phyloP scores from a whole-genome alignment of 177 flowering plant species.

The Telopea speciosissima region DNA sequence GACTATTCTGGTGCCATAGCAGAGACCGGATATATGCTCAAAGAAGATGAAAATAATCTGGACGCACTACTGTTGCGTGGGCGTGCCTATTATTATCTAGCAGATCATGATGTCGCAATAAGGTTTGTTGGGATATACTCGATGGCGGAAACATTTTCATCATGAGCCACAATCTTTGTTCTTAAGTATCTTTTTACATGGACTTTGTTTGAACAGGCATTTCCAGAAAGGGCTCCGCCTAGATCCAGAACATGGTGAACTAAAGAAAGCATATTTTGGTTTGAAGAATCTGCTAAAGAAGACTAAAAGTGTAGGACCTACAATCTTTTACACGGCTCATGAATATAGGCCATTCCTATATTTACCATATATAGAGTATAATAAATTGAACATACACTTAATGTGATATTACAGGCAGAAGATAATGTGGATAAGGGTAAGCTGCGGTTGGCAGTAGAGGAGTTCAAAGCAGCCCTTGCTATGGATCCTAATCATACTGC shows the following conservation, averaged over 20 bases:
- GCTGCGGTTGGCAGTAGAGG: constrained; percentile 87
- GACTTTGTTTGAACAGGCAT: constrained; percentile 47
- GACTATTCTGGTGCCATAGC: constrained; percentile 78
- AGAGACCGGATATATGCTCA: constrained; percentile 77
- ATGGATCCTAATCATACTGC: constrained; percentile 79
- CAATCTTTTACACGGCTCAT: background rate
- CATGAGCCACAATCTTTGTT: background rate
- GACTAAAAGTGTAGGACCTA: constrained; percentile 74
- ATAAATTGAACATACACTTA: background rate
- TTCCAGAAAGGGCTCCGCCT: constrained; percentile 91
- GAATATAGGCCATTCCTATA: background rate
- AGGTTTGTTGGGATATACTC: constrained; percentile 38
- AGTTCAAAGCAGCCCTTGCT: constrained; percentile 74
- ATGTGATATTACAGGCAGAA: constrained; percentile 65
- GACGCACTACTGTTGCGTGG: constrained; percentile 92
- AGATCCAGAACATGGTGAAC: constrained; percentile 90
- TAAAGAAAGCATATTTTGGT: constrained; percentile 95
- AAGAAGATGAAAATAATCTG: constrained; percentile 83
- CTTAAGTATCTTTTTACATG: background rate
- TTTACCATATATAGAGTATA: background rate
- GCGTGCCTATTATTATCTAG: constrained; percentile 90
- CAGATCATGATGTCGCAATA: constrained; percentile 92
- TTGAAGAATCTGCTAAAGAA: constrained; percentile 87
- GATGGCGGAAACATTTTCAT: background rate
- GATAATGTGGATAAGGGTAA: constrained; percentile 84